A percentile compares a stretch with the other conserved stretches of the same genome.
Evolutionary conservation across 2,329 filamentous ascomycete species (phyloP).

Genomic region (Xylaria sp.): DNA sequence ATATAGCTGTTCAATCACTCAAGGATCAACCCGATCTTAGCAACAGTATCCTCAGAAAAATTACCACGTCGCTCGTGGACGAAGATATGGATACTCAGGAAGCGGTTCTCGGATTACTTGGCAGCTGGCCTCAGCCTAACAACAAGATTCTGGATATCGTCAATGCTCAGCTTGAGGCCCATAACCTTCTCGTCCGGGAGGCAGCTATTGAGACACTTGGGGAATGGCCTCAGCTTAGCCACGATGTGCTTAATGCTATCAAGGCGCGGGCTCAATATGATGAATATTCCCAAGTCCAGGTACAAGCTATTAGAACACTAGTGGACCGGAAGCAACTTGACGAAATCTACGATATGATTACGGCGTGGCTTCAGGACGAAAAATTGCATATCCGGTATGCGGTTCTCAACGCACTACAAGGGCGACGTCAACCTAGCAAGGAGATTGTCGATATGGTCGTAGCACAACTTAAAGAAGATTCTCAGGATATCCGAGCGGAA

Average conservation of each 20-base stretch:
- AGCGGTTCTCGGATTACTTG: background rate
- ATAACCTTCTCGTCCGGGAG: background rate
- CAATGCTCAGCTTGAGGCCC: background rate
- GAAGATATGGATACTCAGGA: no score
- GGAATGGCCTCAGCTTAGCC: background rate
- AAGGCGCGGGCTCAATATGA: no score
- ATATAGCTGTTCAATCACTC: background rate
- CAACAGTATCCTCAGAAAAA: background rate
- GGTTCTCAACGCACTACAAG: background rate
- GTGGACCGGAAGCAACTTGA: no score
- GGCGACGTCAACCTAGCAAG: no score
- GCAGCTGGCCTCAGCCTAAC: background rate
- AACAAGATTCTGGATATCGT: background rate
- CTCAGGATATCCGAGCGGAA: background rate
- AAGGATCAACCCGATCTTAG: background rate
- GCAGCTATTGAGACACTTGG: background rate
- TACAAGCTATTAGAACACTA: no score
- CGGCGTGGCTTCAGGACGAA: background rate
- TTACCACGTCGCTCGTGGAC: background rate
- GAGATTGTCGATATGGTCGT: no score
- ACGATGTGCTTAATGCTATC: no score
- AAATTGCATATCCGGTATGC: background rate
- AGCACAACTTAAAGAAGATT: background rate
- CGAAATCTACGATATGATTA: background rate
- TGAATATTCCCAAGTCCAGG: no score